Evolutionary conservation across 495 filamentous ascomycete genomes (phyloP), one percentile per base, ranked within the genome.

Genomic region (Hypomontagnella submonticulosa): DNA sequence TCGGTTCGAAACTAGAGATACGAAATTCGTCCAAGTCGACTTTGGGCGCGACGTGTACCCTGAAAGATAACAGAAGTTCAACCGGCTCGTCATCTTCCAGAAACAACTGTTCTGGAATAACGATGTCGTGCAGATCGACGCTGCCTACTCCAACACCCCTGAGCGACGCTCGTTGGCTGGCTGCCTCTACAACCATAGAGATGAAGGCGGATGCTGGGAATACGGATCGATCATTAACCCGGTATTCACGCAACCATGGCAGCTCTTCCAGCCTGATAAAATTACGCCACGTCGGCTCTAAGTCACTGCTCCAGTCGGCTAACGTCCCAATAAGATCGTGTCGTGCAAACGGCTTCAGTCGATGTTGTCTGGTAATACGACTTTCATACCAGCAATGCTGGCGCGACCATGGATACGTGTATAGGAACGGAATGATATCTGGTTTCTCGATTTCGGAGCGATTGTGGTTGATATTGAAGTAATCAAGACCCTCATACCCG

Each of bases 171-270:
- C 79, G 46, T 62, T 81, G 77, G 40, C 68, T 60, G 10, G 76
- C 68, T 0, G 84, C 79, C 53, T 90, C 87, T 0, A 86, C 48
- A 15, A 82, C 83, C 74, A 85, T 84, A 3, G 79, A 73, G 15
- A 85, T 69, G 57, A 85, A 89, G 0, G 79, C 83, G 6, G 85
- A 78, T 38, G 80, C 83, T 8, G 89, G 88, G 54, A 87, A 87
- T 1, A 90, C 73, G 3, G 69, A 69, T 44, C 75, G 54, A 6
- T 69, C 72, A 37, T 80, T 74, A 30, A 83, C 65, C 40, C 65
- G 70, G 72, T 87, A 84, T 40, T 85, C 81, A 4, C 69, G 53
- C 4, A 87, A 54, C 84, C 83, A 88, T 3, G 82, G 80, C 0
- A 79, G 52, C 42, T 87, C 82, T 1, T 73, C 67, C 0, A 79